Conservation (phyloP, 2,329 filamentous ascomycete genomes). For the Pleoardoris graminearum region DNA sequence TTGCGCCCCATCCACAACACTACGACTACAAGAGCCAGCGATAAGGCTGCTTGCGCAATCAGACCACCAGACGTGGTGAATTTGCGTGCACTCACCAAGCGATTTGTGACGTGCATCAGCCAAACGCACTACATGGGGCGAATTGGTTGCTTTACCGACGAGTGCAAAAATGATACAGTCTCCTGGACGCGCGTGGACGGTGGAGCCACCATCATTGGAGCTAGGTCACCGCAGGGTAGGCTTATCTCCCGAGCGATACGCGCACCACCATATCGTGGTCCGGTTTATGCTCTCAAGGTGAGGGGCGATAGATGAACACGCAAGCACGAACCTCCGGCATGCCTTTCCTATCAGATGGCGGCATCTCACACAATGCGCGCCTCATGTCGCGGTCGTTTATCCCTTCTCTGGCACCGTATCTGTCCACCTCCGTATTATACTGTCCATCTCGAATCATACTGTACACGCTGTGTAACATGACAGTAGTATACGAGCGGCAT, state of each 20-base stretch:
- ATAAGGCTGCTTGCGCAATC: constrained; percentile 17
- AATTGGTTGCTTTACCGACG: background rate
- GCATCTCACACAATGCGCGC: background rate
- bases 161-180: too few species aligned
- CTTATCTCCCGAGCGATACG: background rate
- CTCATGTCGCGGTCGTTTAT: background rate
- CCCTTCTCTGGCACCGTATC: background rate
- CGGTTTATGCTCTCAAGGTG: background rate
- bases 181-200: too few species aligned
- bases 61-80: background rate
- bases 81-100: background rate
- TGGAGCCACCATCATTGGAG: too few species aligned
- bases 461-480: constrained; percentile 9
- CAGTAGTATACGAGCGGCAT: constrained; percentile 1
- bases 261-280: background rate
- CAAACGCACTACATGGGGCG: background rate
- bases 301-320: background rate
- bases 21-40: constrained; percentile 9
- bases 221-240: background rate
- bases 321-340: background rate
- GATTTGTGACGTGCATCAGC: background rate
- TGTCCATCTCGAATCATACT: background rate
- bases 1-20: constrained; percentile 2
- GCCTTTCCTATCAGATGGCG: background rate
- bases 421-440: background rate